Evolutionary conservation across 1,139 yeast genomes (phyloP).

Genomic region (Hanseniaspora uvarum): DNA sequence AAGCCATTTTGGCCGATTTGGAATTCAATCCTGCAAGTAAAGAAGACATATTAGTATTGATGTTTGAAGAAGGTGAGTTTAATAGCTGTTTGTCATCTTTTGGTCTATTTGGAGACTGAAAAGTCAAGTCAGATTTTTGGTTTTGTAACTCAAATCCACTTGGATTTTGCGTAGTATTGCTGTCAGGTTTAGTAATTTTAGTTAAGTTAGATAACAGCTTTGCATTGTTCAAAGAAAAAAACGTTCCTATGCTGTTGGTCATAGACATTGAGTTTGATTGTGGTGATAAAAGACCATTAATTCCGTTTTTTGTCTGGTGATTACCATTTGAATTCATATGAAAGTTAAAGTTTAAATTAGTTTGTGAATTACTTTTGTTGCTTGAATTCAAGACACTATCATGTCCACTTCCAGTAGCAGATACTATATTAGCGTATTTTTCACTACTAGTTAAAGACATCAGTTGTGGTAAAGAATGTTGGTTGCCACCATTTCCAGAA

Average conservation of each 20-base stretch:
- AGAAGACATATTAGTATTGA: neutral
- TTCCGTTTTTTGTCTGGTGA: neutral
- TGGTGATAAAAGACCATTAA: slow-evolving; percentile 21
- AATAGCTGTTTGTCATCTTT: neutral
- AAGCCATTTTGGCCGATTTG: slow-evolving; percentile 1
- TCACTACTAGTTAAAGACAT: slow-evolving; percentile 24
- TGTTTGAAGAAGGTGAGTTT: neutral
- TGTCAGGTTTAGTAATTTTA: neutral
- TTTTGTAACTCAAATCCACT: neutral
- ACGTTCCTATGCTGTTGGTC: slow-evolving; percentile 26
- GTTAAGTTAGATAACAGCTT: slow-evolving; percentile 19
- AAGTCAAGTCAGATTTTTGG: neutral
- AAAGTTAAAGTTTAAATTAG: neutral
- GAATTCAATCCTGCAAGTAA: neutral
- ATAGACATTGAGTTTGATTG: slow-evolving; percentile 26
- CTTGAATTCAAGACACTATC: neutral
- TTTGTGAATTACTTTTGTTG: neutral
- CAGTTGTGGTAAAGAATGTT: slow-evolving; percentile 24
- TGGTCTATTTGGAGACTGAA: neutral
- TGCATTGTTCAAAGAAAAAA: slow-evolving; percentile 25
- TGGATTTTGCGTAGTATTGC: neutral
- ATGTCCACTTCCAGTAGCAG: slow-evolving; percentile 17
- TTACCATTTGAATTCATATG: neutral
- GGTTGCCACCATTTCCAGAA: slow-evolving; percentile 24
- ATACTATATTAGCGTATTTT: slow-evolving; percentile 25